Base-by-base conservation (phyloP, 1,139 yeast species). In the Taiozyma onychis region DNA sequence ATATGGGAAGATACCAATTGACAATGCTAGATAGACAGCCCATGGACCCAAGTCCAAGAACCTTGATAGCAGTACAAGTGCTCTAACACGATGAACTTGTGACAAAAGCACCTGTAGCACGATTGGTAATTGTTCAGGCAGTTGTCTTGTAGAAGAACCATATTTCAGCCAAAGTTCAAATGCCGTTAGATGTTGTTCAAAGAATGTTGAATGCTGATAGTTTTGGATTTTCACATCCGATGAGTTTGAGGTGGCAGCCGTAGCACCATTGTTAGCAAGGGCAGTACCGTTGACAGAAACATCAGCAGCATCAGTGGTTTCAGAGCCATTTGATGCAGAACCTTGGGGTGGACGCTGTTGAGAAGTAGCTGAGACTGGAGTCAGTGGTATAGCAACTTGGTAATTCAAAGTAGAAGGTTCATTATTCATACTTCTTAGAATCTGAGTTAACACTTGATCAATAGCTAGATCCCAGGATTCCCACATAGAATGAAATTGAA, bases 381-480 rank as follows among this genome's bases (percentile, higher is more conserved):
- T 51, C 39, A 61, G 41, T 48, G 57, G 44, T 46, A 48, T 24
- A 24, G 30, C 26, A 22, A 52, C 39, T 43, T 62, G 54, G 45
- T 62, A 57, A 50, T 39, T 43, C 39, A 68, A 41, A 45, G 62
- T 53, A 4, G 64, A 54, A 2, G 66, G 67, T 34, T 65, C 59
- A 50, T 59, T 65, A 55, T 64, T 65, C 54, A 64, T 55, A 54
- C 67, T 67, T 43, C 67, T 67, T 48, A 85, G 74, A 45, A 85
- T 67, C 60, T 85, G 89, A 5, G 89, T 81, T 49, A 95, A 73
- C 2, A 95, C 95, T 63, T 93, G 97, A 66, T 93, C 98, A 46
- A 93, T 86, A 0, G 99, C 98, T 61, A 93, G 73, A 65, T 95
- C 99, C 99, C 99, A 93, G 0, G 97, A 85, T 56, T 90, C 95